Percentiles rank a stretch among this genome's conserved stretches.
Conservation (phyloP, 2,329 filamentous ascomycete species). For the Trichothecium roseum region DNA sequence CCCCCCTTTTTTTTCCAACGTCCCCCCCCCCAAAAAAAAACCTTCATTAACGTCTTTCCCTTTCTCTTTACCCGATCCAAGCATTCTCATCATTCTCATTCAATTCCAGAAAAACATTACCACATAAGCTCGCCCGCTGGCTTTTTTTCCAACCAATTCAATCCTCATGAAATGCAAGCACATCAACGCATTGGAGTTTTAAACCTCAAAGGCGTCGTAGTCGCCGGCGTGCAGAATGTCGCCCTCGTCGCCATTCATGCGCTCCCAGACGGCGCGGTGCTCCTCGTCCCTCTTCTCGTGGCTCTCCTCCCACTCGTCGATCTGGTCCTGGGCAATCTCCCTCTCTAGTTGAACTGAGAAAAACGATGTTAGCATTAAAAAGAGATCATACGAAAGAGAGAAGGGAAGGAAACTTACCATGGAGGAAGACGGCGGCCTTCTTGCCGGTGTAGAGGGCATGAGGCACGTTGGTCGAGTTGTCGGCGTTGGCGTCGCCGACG, state of each 20-base stretch:
- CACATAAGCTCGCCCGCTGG: too few species aligned
- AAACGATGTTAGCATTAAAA: constrained; percentile 1
- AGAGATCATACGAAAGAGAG: constrained; percentile 4
- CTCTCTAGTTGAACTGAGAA: constrained; percentile 27
- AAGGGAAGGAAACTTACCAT: constrained; percentile 31
- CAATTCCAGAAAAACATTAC: too few species aligned
- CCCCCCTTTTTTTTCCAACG: too few species aligned
- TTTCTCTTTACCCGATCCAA: too few species aligned
- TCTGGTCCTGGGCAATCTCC: constrained; percentile 23
- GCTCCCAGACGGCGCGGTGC: constrained; percentile 31
- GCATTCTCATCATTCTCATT: too few species aligned
- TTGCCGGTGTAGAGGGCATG: constrained; percentile 52
- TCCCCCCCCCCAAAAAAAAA: too few species aligned
- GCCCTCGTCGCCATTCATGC: constrained; percentile 29
- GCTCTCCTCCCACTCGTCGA: constrained; percentile 17
- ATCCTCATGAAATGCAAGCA: too few species aligned
- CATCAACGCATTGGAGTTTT: too few species aligned
- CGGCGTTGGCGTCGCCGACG: constrained; percentile 49
- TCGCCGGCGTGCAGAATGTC: constrained; percentile 36
- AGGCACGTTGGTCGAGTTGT: constrained; percentile 49
- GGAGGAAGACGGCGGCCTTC: constrained; percentile 43
- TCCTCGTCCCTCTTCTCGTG: constrained; percentile 16
- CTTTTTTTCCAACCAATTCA: too few species aligned
- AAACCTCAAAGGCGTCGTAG: constrained; percentile 14
- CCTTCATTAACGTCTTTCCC: too few species aligned